Evolutionary conservation across 2,329 filamentous ascomycete species (phyloP), one percentile per base, ranked within the genome.

Genomic region (Bipolaris bicolor): DNA sequence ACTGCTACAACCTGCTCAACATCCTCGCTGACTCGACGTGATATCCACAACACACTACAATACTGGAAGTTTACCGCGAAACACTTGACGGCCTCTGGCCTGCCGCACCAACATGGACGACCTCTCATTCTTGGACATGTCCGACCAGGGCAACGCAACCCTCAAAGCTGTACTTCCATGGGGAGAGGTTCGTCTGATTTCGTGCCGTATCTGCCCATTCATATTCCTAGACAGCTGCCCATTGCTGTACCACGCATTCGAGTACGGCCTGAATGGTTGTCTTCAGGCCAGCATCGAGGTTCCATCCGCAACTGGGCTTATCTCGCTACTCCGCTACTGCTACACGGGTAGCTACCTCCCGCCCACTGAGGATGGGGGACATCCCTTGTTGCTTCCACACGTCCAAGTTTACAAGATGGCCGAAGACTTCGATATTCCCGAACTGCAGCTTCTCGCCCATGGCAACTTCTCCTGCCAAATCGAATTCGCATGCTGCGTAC

Each of bases 371-470:
- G 71, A 75, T 2, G 57, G 67, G 46, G 54, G 52, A 29, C 59
- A 64, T 36, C 60, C 70, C 9, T 72, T 74, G 0, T 60, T 81
- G 11, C 67, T 81, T 11, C 61, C 75, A 2, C 79, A 81, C 55
- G 75, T 70, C 13, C 70, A 80, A 50, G 66, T 79, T 18, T 79
- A 73, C 60, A 77, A 73, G 47, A 68, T 81, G 13, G 79, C 71
- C 7, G 70, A 76, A 22, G 69, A 78, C 49, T 80, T 76, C 62
- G 75, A 78, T 49, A 58, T 80, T 4, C 64, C 69, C 1, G 72
- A 76, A 40, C 74, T 81, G 7, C 74, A 74, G 54, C 69, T 70
- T 3, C 60, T 72, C 48, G 78, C 78, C 20, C 71, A 79, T 48
- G 68, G 73, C 44, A 77, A 78, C 53, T 72, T 81, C 43, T 68